Percentiles rank a stretch among this genome's conserved stretches.
These are phyloP conservation scores for Jaltomata sinuosa DNA, from an alignment of 257 asterid genomes.

Conservation along the genomic window DNA sequence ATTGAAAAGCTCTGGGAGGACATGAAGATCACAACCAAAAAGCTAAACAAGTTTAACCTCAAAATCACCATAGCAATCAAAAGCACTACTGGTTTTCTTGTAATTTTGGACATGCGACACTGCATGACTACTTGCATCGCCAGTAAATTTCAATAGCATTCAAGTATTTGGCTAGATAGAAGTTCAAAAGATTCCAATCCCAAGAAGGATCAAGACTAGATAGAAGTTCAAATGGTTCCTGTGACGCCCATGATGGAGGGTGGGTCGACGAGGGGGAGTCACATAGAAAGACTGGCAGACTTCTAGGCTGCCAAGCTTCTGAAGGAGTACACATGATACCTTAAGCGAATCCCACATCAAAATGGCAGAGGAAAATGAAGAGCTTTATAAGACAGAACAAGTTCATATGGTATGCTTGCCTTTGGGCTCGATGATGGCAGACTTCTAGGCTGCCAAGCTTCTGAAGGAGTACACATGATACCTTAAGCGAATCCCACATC, in stretches of 20 bases:
- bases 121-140: neutral
- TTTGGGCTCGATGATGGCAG: no score
- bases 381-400: no score
- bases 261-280: neutral
- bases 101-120: neutral
- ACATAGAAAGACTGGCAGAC: neutral
- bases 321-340: neutral
- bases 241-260: neutral
- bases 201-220: neutral
- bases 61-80: neutral
- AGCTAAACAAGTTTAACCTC: neutral
- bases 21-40: neutral
- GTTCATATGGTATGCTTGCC: no score
- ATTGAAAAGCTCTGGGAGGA: neutral
- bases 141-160: neutral
- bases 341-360: neutral
- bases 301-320: neutral
- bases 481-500: neutral
- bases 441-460: neutral
- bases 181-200: neutral
- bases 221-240: neutral
- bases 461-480: neutral
- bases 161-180: neutral
- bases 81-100: neutral
- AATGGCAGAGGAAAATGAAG: no score